phyloP scores from a whole-genome alignment of 345 rosid species.

The Hypericum androsaemum region DNA sequence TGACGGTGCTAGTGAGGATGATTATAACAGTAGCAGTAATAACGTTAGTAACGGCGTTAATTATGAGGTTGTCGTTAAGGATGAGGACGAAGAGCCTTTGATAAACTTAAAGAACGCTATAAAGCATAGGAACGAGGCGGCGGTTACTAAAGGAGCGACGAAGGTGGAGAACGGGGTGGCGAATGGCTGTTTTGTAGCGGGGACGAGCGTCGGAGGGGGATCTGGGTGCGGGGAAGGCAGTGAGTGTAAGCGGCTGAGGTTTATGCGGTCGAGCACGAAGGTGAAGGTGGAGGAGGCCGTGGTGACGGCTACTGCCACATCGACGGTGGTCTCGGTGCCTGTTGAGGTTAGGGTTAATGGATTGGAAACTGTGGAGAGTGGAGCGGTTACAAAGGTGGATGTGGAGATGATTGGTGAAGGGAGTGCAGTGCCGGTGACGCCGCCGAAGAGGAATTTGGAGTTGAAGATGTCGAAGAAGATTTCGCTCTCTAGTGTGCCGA shows the following conservation, averaged over 20 bases:
- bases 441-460: conserved; percentile 41
- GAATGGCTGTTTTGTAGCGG: not conserved
- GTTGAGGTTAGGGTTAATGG: conserved; percentile 29
- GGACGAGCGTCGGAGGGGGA: not conserved
- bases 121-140: too few relatives aligned
- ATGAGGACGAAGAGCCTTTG: not conserved
- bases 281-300: conserved; percentile 12
- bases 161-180: not conserved
- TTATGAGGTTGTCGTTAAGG: not conserved
- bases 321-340: not conserved
- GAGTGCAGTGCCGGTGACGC: conserved; percentile 31
- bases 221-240: not conserved
- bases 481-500: conserved; percentile 43
- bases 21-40: not conserved
- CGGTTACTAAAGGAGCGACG: too few relatives aligned
- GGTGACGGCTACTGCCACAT: too few relatives aligned
- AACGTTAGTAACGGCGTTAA: not conserved
- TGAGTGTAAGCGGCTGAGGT: conserved; percentile 10
- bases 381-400: conserved; percentile 24
- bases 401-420: conserved; percentile 48
- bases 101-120: too few relatives aligned
- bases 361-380: conserved; percentile 27
- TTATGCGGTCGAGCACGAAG: conserved; percentile 21
- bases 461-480: conserved; percentile 48
- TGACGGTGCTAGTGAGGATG: not conserved